These are phyloP conservation scores for Hypoxylon cercidicola DNA, from an alignment of 495 filamentous ascomycete genomes.

Conservation along the genomic window DNA sequence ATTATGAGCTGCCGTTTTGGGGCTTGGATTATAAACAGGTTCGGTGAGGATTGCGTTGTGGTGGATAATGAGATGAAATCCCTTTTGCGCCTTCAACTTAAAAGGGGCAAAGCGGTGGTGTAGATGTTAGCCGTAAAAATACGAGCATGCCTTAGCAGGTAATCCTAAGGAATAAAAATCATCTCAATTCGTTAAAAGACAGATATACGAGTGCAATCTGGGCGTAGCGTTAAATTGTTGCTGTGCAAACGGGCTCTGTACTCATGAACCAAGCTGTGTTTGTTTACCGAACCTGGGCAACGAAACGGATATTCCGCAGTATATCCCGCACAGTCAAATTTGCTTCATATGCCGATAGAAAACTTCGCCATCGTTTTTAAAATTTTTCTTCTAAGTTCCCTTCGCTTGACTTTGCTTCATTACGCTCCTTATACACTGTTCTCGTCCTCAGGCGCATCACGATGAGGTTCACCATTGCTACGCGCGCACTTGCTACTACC, in stretches of 20 bases:
- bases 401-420: background rate
- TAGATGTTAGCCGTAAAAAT: too few relatives aligned
- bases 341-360: background rate
- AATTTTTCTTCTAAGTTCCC: background rate
- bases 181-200: too few relatives aligned
- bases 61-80: too few relatives aligned
- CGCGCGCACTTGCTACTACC: slow-evolving; percentile 12
- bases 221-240: background rate
- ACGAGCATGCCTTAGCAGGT: too few relatives aligned
- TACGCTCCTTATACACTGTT: background rate
- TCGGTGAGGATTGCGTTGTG: too few relatives aligned
- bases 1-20: too few relatives aligned
- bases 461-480: slow-evolving; percentile 10
- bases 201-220: too few relatives aligned
- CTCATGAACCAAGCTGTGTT: slow-evolving; percentile 6
- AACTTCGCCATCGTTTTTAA: background rate
- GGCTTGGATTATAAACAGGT: too few relatives aligned
- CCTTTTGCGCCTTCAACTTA: too few relatives aligned
- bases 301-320: background rate
- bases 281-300: slow-evolving; percentile 17
- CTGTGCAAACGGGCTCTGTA: slow-evolving; percentile 1
- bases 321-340: background rate
- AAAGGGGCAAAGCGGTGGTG: too few relatives aligned
- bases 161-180: too few relatives aligned
- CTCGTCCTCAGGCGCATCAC: background rate